Evolutionary conservation across 2,329 filamentous ascomycete genomes (phyloP), one percentile per base, ranked within the genome.

Genomic region (Claviceps sp.): DNA sequence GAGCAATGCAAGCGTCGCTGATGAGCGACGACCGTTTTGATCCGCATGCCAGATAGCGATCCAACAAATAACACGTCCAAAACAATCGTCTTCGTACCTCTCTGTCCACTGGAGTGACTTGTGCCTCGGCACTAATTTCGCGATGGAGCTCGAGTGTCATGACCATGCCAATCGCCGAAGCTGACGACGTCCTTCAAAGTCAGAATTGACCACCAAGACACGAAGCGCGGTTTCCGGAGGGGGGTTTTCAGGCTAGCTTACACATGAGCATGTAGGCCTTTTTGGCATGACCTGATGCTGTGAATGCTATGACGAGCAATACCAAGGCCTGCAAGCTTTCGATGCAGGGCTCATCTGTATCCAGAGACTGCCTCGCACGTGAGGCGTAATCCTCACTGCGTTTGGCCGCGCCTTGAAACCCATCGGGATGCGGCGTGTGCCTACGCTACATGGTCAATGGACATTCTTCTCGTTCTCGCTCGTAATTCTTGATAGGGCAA

Each of bases 31-130:
- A 87, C 10, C 89, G 76, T 60, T 86, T 89, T 3, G 88, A 91
- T 16, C 89, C 89, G 57, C 85, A 89, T 1, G 85, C 80, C 58
- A 84, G 77, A 59, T 91, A 93, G n/a, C 86, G 79, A 62, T 95
- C 89, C 66, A 94, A 82, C 26, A 94, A 71, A 60, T 93, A 95
- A 63, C 87, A 91, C 2, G 86, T 84, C 89, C 89, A 95, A 66
- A 95, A 95, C 2, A 94, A 71, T n/a, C 86, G 78, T 51, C 89
- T 75, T 46, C 86, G 77, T 61, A 83, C 82, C 69, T 94, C 89
- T 52, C 85, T 78, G 62, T 94, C 88, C 4, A 80, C 71, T 0
- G 81, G 74, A 0, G 80, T 78, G 11, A 86, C 74, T 52, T 79
- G 77, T 13, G 79, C 71, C 49, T 79, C 77, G 5, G 73, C 63